A percentile compares a stretch with the other conserved stretches of the same genome.
Conservation (phyloP, 805 yeast species). For the Maudiozyma turicensis region DNA sequence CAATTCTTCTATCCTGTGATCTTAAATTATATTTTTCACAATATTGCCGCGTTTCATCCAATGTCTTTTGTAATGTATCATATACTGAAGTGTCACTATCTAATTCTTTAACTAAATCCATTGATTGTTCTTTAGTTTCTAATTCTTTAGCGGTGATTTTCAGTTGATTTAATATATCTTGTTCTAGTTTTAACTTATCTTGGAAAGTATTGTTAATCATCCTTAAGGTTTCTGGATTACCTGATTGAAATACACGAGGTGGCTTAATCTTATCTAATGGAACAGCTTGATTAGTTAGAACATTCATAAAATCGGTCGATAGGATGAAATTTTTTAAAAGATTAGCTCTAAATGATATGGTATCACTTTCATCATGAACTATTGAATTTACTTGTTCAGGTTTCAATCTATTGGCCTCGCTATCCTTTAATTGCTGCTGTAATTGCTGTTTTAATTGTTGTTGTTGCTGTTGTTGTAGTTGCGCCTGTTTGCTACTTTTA, state of each 20-base stretch:
- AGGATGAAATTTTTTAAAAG: slow-evolving; percentile 18
- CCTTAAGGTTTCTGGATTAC: neutral
- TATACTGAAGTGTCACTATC: neutral
- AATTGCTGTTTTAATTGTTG: slow-evolving; percentile 9
- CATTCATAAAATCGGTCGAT: slow-evolving; percentile 17
- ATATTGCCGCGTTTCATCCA: slow-evolving; percentile 9
- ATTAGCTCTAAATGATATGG: slow-evolving; percentile 23
- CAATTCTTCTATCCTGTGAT: slow-evolving; percentile 13
- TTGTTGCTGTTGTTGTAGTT: slow-evolving; percentile 8
- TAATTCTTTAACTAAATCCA: neutral
- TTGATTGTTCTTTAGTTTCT: neutral
- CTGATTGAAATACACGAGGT: slow-evolving; percentile 6
- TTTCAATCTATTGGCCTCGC: slow-evolving; percentile 17
- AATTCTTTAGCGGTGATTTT: neutral
- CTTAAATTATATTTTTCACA: slow-evolving; percentile 6
- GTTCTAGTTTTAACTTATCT: slow-evolving; percentile 1
- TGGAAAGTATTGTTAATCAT: neutral
- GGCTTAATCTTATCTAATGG: slow-evolving; percentile 16
- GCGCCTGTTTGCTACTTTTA: slow-evolving; percentile 10
- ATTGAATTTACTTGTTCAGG: slow-evolving; percentile 21
- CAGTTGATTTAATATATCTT: neutral
- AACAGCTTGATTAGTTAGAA: slow-evolving; percentile 17
- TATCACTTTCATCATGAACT: slow-evolving; percentile 28
- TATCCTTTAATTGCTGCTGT: slow-evolving; percentile 12
- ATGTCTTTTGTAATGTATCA: slow-evolving; percentile 2